A percentile compares a stretch with the other conserved stretches of the same genome.
phyloP scores from a whole-genome alignment of 169 alveolate genomes.

The Ichthyophthirius multifiliis region DNA sequence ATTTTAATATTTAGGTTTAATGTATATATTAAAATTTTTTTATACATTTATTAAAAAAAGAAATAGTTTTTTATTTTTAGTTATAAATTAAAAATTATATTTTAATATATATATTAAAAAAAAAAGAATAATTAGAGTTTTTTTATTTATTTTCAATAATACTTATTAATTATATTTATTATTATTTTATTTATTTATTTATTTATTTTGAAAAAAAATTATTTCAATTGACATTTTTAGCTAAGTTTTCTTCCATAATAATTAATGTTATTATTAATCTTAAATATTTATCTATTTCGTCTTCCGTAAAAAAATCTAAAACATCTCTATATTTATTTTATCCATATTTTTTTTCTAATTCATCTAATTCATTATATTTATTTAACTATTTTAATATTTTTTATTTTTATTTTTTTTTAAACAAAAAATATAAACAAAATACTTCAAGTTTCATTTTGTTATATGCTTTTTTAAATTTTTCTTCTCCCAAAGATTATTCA shows the following conservation, averaged over 20 bases:
- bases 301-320: background rate
- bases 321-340: background rate
- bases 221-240: background rate
- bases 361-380: background rate
- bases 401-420: background rate
- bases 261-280: background rate
- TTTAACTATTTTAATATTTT: background rate
- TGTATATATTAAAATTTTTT: no score
- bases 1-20: no score
- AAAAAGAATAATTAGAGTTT: no score
- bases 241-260: background rate
- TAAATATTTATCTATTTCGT: background rate
- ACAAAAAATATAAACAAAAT: background rate
- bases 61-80: no score
- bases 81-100: no score
- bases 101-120: no score
- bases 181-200: no score
- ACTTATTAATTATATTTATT: no score
- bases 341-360: background rate
- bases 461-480: background rate
- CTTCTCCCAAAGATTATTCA: no score
- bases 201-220: no score
- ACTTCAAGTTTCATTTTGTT: background rate
- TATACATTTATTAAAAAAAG: no score
- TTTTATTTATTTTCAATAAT: no score